Percentiles rank a stretch among this genome's conserved stretches.
Conservation (phyloP, 2,329 filamentous ascomycete genomes). For the Pleoardoris graminearum region DNA sequence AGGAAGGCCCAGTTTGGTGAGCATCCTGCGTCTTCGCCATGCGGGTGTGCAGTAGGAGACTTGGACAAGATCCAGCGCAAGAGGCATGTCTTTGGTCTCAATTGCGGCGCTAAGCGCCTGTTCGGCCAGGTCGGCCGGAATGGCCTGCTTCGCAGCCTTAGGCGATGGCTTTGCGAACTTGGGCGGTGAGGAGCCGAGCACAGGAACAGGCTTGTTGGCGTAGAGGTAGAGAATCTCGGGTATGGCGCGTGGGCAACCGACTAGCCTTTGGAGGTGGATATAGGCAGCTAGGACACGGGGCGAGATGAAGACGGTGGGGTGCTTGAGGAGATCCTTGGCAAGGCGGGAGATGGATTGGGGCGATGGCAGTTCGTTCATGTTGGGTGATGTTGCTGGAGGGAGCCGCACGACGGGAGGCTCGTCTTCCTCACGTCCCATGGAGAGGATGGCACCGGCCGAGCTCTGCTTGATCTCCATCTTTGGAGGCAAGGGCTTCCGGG, state of each 20-base stretch:
- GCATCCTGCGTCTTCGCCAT: constrained; percentile 67
- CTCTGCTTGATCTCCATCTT: constrained; percentile 34
- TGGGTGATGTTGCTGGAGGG: constrained; percentile 16
- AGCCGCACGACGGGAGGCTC: constrained; percentile 9
- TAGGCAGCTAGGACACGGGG: constrained; percentile 72
- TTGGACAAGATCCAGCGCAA: constrained; percentile 76
- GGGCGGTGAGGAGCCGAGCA: constrained; percentile 57
- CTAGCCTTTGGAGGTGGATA: constrained; percentile 72
- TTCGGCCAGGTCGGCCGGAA: constrained; percentile 71
- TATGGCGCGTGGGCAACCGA: constrained; percentile 74
- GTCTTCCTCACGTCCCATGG: constrained; percentile 29
- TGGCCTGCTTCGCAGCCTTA: constrained; percentile 69
- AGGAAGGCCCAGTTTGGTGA: constrained; percentile 67
- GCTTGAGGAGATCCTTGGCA: constrained; percentile 71
- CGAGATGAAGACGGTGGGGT: constrained; percentile 80
- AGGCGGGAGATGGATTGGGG: constrained; percentile 53
- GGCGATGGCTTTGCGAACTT: constrained; percentile 60
- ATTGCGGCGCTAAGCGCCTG: constrained; percentile 80
- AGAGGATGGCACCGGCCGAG: constrained; percentile 41
- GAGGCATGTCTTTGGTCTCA: constrained; percentile 72
- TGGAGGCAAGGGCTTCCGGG: constrained; percentile 26
- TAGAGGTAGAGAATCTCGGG: constrained; percentile 81
- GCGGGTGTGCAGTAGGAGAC: constrained; percentile 68
- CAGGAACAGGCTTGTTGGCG: constrained; percentile 76
- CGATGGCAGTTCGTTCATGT: constrained; percentile 31